phyloP scores from a whole-genome alignment of 1,284 basidiomycete genomes.

The Boletus mariae region DNA sequence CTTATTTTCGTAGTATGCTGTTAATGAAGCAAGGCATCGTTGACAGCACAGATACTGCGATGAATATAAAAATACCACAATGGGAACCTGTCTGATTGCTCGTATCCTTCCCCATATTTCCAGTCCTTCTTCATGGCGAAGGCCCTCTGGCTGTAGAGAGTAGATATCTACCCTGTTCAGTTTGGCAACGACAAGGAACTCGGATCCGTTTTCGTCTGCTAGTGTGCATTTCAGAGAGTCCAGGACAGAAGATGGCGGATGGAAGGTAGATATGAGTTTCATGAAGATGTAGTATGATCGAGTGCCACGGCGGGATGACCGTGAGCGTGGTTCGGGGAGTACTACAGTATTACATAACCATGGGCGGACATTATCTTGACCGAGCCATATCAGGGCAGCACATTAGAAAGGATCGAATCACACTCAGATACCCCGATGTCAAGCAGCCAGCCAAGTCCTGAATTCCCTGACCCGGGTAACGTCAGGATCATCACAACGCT shows the following conservation, averaged over 20 bases:
- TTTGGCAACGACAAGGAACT: slow-evolving; percentile 67
- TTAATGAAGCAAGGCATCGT: slow-evolving; percentile 6
- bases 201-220: slow-evolving; percentile 41
- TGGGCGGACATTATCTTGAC: too few relatives aligned
- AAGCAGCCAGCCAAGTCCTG: slow-evolving; percentile 20
- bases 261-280: slow-evolving; percentile 70
- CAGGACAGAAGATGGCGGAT: slow-evolving; percentile 60
- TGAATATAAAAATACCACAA: slow-evolving; percentile 39
- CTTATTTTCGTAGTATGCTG: slow-evolving; percentile 48
- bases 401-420: not conserved
- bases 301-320: too few relatives aligned
- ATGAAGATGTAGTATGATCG: slow-evolving; percentile 33
- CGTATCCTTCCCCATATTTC: slow-evolving; percentile 67
- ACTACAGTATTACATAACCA: not conserved
- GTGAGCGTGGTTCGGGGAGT: too few relatives aligned
- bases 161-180: slow-evolving; percentile 61
- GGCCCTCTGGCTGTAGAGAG: slow-evolving; percentile 54
- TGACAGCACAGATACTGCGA: slow-evolving; percentile 1
- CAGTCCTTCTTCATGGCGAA: slow-evolving; percentile 51
- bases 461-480: slow-evolving; percentile 50
- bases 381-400: too few relatives aligned
- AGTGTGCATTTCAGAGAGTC: slow-evolving; percentile 61
- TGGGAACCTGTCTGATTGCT: slow-evolving; percentile 50
- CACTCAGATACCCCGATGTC: slow-evolving; percentile 15
- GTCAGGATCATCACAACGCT: slow-evolving; percentile 78